Conservation (phyloP, 805 yeast species). For the Candida takata region DNA sequence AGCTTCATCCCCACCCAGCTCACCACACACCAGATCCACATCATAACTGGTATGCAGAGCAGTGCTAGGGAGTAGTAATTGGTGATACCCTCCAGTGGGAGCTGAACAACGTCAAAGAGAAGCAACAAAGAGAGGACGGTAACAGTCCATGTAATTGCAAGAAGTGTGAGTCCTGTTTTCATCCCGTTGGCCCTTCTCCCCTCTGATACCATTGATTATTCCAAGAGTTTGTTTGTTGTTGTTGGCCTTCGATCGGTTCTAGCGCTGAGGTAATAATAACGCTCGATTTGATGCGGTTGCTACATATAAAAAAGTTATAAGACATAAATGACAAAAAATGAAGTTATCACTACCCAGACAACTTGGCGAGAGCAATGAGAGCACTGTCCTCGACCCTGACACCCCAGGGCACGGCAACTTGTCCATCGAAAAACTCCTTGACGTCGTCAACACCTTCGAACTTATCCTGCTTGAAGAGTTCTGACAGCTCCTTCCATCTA, state of each 20-base stretch:
- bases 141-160: conserved; percentile 8
- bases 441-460: conserved; percentile 49
- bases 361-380: conserved; percentile 44
- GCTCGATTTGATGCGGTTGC: no score
- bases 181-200: no score
- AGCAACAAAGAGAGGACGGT: conserved; percentile 8
- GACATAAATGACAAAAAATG: no score
- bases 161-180: conserved; percentile 2
- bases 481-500: conserved; percentile 49
- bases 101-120: conserved; percentile 9
- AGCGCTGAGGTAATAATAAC: no score
- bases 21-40: conserved; percentile 64
- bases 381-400: conserved; percentile 67
- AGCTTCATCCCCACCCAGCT: conserved; percentile 80
- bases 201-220: no score
- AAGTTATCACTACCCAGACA: conserved; percentile 1
- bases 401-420: conserved; percentile 44
- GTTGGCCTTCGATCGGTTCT: no score
- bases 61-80: conserved; percentile 30
- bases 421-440: conserved; percentile 64
- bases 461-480: conserved; percentile 46
- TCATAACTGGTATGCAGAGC: conserved; percentile 28
- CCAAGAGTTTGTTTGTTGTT: no score
- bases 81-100: conserved; percentile 2
- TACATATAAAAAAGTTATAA: no score